These are phyloP conservation scores for Malus hybrid DNA, from an alignment of 331 rosid species.

Conservation along the genomic window DNA sequence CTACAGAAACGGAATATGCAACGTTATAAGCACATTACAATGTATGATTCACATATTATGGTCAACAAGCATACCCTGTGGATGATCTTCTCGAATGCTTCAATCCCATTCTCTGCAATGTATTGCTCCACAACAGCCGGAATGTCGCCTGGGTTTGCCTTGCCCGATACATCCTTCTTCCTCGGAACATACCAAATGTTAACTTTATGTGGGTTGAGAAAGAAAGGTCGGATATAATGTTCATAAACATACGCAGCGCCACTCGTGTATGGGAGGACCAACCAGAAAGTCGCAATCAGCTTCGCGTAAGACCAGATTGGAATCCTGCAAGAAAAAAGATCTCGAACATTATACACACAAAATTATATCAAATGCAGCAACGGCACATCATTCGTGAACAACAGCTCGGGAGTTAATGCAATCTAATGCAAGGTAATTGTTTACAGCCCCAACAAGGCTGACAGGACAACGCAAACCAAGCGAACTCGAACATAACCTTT, in stretches of 20 bases:
- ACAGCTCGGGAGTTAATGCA: background rate
- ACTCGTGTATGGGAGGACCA: slow-evolving; percentile 84
- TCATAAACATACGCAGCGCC: slow-evolving; percentile 92
- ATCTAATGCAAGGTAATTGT: background rate
- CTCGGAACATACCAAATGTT: slow-evolving; percentile 93
- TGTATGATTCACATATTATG: background rate
- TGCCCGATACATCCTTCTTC: slow-evolving; percentile 39
- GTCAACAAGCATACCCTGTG: slow-evolving; percentile 48
- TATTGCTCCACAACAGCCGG: slow-evolving; percentile 86
- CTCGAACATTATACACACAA: background rate
- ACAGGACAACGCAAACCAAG: background rate
- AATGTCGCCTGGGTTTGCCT: slow-evolving; percentile 43
- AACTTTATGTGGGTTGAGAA: slow-evolving; percentile 56
- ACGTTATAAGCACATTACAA: background rate
- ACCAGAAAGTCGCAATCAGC: slow-evolving; percentile 73
- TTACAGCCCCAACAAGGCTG: background rate
- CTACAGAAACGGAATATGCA: slow-evolving; percentile 27
- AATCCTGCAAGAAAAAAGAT: slow-evolving; percentile 39
- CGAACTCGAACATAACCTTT: background rate
- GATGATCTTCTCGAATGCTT: slow-evolving; percentile 58
- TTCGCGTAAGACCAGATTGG: slow-evolving; percentile 90
- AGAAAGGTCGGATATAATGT: slow-evolving; percentile 69
- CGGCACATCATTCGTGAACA: background rate
- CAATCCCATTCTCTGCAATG: slow-evolving; percentile 68
- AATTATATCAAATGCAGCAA: background rate